These are phyloP conservation scores for Trypanosoma cruzi DNA, from an alignment of 208 protist genomes.

Conservation along the genomic window DNA sequence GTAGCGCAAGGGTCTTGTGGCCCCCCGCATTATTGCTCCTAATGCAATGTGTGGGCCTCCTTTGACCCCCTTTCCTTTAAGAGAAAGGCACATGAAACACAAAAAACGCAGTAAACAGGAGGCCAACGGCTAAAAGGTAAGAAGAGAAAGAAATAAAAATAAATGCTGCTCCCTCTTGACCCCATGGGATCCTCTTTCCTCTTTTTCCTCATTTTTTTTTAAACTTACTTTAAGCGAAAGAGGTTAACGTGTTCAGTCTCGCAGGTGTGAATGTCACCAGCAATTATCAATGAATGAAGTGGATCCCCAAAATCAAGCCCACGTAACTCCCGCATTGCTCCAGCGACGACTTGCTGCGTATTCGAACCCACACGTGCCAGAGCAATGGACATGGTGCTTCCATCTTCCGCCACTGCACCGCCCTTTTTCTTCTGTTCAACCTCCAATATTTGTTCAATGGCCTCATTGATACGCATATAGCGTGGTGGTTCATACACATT, in stretches of 20 bases:
- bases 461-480: slow-evolving; percentile 98
- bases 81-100: neutral
- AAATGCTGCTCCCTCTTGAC: neutral
- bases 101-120: neutral
- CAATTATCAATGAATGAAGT: slow-evolving; percentile 98
- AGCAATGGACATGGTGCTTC: slow-evolving; percentile 91
- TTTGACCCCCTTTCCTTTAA: neutral
- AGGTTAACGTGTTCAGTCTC: slow-evolving; percentile 92
- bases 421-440: slow-evolving; percentile 87
- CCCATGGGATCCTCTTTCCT: neutral
- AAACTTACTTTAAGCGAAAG: slow-evolving; percentile 38
- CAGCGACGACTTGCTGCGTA: slow-evolving; percentile 93
- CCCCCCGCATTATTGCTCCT: slow-evolving; percentile 14
- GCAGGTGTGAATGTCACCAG: slow-evolving; percentile 94
- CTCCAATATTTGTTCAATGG: slow-evolving; percentile 95
- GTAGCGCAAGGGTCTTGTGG: slow-evolving; percentile 19
- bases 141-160: slow-evolving; percentile 8
- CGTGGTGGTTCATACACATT: slow-evolving; percentile 98
- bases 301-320: slow-evolving; percentile 97
- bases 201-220: slow-evolving; percentile 3
- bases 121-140: neutral
- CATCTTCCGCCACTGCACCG: slow-evolving; percentile 72
- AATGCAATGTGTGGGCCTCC: slow-evolving; percentile 5
- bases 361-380: slow-evolving; percentile 96
- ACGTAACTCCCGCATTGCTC: slow-evolving; percentile 92